Percentiles rank a stretch among this genome's conserved stretches.
These are phyloP conservation scores for Cladosporium halotolerans DNA, from an alignment of 2,329 filamentous ascomycete genomes.

Conservation along the genomic window DNA sequence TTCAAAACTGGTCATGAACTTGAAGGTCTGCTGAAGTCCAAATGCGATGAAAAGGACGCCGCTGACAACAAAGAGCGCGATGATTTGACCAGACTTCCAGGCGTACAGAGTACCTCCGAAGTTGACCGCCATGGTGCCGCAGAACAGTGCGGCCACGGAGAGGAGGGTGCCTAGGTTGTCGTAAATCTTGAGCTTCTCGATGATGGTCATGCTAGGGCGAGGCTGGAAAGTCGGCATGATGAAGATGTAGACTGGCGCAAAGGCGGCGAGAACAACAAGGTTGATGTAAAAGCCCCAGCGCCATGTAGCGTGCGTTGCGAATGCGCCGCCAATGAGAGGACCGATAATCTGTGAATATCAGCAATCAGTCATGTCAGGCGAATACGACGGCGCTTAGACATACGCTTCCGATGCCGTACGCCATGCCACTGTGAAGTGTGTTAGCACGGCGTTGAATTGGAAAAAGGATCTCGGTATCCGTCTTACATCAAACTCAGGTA, in stretches of 20 bases:
- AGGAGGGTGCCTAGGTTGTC: conserved; percentile 6
- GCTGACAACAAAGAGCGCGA: conserved; percentile 45
- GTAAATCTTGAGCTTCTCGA: conserved; percentile 15
- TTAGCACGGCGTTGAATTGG: conserved; percentile 14
- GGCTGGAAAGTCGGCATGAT: conserved; percentile 29
- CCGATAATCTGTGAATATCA: not conserved
- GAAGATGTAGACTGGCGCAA: conserved; percentile 41
- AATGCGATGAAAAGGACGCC: conserved; percentile 41
- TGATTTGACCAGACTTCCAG: conserved; percentile 42
- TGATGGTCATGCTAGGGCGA: no score
- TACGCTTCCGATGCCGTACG: conserved; percentile 19
- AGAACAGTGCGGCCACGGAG: conserved; percentile 34
- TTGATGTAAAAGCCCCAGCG: conserved; percentile 20
- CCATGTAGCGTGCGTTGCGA: conserved; percentile 13
- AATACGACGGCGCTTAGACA: conserved; percentile 22
- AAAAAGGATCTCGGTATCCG: conserved; percentile 24
- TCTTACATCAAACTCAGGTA: conserved; percentile 17
- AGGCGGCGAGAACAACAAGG: conserved; percentile 35
- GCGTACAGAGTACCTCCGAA: conserved; percentile 46
- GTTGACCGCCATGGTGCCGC: conserved; percentile 44
- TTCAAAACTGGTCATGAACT: conserved; percentile 41
- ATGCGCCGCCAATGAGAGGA: conserved; percentile 13
- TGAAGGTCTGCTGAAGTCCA: conserved; percentile 44
- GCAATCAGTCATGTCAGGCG: not conserved
- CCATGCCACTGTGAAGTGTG: conserved; percentile 27